Percentiles rank a stretch among this genome's conserved stretches.
phyloP scores from a whole-genome alignment of 2,329 filamentous ascomycete species.

The Fusarium sulawesiense region DNA sequence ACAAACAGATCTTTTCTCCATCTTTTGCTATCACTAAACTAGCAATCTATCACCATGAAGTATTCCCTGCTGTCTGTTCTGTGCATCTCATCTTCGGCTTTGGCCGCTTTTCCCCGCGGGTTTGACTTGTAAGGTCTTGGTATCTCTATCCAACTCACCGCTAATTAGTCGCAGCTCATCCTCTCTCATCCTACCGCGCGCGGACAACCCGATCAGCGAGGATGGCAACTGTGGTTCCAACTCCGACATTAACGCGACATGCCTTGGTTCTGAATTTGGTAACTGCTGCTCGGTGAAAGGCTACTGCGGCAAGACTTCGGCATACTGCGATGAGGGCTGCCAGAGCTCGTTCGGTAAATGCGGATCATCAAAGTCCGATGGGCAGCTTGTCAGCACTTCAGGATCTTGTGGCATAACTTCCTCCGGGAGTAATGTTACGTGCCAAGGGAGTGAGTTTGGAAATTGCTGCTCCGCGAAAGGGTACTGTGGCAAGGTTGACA shows the following conservation, averaged over 20 bases:
- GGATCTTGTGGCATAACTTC: neutral
- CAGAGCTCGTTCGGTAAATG: neutral
- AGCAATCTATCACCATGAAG: neutral
- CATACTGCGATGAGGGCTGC: neutral
- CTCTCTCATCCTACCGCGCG: slow-evolving; percentile 1
- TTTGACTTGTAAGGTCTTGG: neutral
- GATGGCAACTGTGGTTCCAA: neutral
- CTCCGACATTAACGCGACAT: neutral
- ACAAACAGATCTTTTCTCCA: neutral
- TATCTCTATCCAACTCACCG: neutral
- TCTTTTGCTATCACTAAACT: neutral
- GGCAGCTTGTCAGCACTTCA: neutral
- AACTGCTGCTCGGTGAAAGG: neutral
- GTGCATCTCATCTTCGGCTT: neutral
- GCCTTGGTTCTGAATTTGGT: neutral
- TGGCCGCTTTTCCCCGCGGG: neutral
- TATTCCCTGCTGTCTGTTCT: neutral
- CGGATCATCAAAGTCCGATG: neutral
- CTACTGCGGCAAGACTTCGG: neutral
- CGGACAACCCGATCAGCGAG: neutral
- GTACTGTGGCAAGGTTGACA: neutral
- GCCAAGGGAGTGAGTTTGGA: neutral
- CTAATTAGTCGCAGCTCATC: neutral
- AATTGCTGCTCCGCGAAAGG: neutral
- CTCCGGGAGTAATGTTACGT: neutral